Percentiles rank a stretch among this genome's conserved stretches.
phyloP scores from a whole-genome alignment of 2,329 filamentous ascomycete genomes.

The Apiospora malaysiana region DNA sequence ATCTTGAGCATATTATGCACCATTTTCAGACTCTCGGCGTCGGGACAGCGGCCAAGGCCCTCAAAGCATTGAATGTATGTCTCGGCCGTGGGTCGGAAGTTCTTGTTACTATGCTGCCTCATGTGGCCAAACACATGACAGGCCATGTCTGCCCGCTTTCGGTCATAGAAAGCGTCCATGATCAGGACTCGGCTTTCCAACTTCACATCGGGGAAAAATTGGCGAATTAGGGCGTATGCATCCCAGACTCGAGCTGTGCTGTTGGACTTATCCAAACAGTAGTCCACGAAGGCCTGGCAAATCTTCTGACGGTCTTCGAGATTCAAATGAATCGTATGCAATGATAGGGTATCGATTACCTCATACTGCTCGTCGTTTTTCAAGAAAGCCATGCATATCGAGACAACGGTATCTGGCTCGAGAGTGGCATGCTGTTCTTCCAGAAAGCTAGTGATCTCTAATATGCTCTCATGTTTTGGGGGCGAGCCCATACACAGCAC shows the following conservation, averaged over 20 bases:
- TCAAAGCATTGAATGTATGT: slow-evolving; percentile 82
- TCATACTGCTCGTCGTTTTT: slow-evolving; percentile 78
- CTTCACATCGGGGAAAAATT: slow-evolving; percentile 71
- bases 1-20: slow-evolving; percentile 95
- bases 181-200: slow-evolving; percentile 69
- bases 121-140: slow-evolving; percentile 90
- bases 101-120: slow-evolving; percentile 73
- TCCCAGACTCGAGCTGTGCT: slow-evolving; percentile 70
- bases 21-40: slow-evolving; percentile 70
- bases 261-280: slow-evolving; percentile 67
- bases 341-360: slow-evolving; percentile 80
- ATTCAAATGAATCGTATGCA: slow-evolving; percentile 74
- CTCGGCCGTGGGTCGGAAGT: slow-evolving; percentile 70
- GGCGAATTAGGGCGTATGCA: slow-evolving; percentile 68
- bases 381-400: slow-evolving; percentile 76
- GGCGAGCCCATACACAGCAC: slow-evolving; percentile 66
- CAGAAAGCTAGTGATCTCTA: slow-evolving; percentile 74
- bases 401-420: slow-evolving; percentile 75
- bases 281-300: slow-evolving; percentile 68
- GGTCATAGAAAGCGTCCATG: slow-evolving; percentile 83
- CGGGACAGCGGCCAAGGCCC: slow-evolving; percentile 68
- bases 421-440: slow-evolving; percentile 73
- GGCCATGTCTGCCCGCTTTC: slow-evolving; percentile 82
- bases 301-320: slow-evolving; percentile 72
- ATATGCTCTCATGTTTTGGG: slow-evolving; percentile 72